phyloP scores from a whole-genome alignment of 306 rosid genomes.

The Quercus glauca region DNA sequence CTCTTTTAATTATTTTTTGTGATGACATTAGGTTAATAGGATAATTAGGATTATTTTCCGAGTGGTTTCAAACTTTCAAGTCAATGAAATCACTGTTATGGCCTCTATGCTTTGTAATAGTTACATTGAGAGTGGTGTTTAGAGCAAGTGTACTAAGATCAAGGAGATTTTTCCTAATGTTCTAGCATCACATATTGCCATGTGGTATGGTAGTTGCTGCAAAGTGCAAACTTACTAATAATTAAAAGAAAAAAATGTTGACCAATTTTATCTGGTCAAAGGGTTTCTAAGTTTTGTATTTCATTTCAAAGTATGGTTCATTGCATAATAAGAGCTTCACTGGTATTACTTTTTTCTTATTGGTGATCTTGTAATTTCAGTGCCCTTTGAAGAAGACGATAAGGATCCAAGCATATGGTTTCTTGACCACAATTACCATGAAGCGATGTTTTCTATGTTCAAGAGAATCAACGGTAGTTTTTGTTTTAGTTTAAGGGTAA shows the following conservation, averaged over 20 bases:
- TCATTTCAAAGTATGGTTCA: background rate
- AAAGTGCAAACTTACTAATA: too few relatives aligned
- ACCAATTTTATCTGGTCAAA: background rate
- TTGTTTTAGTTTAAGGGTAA: background rate
- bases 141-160: background rate
- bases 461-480: slow-evolving; percentile 85
- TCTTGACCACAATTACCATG: slow-evolving; percentile 92
- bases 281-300: background rate
- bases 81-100: background rate
- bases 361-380: slow-evolving; percentile 35
- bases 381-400: slow-evolving; percentile 95
- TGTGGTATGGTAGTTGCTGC: background rate
- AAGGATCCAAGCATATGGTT: slow-evolving; percentile 93
- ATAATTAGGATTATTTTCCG: background rate
- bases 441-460: slow-evolving; percentile 90
- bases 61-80: background rate
- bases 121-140: background rate
- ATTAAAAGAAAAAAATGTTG: background rate
- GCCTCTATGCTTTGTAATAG: background rate
- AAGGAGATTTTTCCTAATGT: background rate
- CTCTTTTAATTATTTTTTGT: background rate
- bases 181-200: background rate
- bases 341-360: background rate
- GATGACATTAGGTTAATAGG: background rate
- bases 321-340: background rate